Base-by-base conservation (phyloP, 768 basidiomycete genomes). In the Podaxis sp. region DNA sequence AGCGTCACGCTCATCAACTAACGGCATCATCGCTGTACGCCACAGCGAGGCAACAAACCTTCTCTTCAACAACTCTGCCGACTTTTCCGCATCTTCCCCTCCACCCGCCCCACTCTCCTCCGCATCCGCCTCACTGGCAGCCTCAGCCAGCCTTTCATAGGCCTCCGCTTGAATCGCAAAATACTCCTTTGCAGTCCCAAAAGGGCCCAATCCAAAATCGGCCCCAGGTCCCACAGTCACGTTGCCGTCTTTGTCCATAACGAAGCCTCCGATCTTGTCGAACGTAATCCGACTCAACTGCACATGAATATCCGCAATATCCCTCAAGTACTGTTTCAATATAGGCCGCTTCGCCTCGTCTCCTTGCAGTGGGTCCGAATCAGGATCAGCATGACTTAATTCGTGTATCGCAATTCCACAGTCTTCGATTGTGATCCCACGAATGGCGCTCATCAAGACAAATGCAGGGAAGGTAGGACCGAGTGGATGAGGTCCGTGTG, bases 171-270 rank as follows among this genome's bases (percentile, higher is more conserved):
- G 74, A 17, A 78, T 68, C 2, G 70, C 64, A 61, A 77, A 79
- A 64, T 79, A 79, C 56, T 79, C 76, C 57, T 73, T 73, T 8
- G 78, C 78, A 1, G 73, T 76, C 17, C 66, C 65, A 63, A 79
- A 79, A 22, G 78, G 78, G 17, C 78, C 78, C 30, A 79, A 68
- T 1, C 78, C 78, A 64, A 77, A 79, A 61, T 79, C 78, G 1
- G 78, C 77, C 11, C 75, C 75, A 51, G 78, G 78, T 2, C 78
- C 78, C 30, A 79, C 69, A 5, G 70, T 67, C 7, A 79, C 76
- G 51, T 70, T 65, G 1, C 76, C 78, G 22, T 74, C 68, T 30
- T 68, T 65, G 57, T 74, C 71, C 55, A 79, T 73, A 40, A 72
- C 69, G 58, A 79, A 79, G 2, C 76, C 77, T 9, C 78, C 78